Evolutionary conservation across 2,329 filamentous ascomycete species (phyloP), one percentile per base, ranked within the genome.

Genomic region (Aspergillus arachidicola): DNA sequence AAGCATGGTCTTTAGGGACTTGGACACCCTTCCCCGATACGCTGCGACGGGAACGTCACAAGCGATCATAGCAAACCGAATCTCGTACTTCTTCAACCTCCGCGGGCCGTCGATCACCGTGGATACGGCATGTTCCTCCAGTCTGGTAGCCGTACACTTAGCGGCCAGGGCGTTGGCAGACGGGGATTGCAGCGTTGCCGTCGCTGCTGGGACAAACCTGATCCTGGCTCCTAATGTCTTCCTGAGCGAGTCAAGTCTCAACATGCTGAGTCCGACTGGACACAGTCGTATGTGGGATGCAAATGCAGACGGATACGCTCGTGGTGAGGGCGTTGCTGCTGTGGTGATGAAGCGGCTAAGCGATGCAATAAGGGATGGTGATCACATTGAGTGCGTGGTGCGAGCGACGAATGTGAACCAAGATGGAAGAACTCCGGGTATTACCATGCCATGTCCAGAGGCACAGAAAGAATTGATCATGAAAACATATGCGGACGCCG

Each of bases 311-410:
- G 85, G 84, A 9, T 85, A 79, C 70, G 83, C 77, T 32, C 79
- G 85, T 0, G 84, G 83, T 12, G 86, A 88, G 58, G 85, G 85
- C 0, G 72, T 86, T 12, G 80, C 80, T 0, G 74, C 77, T 0
- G 65, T 88, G 0, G 72, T 87, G 0, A 65, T 89, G 0, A 88
- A 88, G 69, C 75, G 71, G 1, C 68, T 88, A 1, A 73, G 70
- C 6, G 71, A 78, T 1, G 87, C 87, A 0, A 60, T 88, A 4
- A 71, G 62, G 0, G 79, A 83, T 66, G 79, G 79, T 0, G 82
- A 85, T 63, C 67, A 76, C 4, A 80, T 85, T 32, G 76, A 81
- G 38, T 76, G 76, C 48, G 67, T 79, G 6, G 70, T 80, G 30
- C 73, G 77, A 0, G 75, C 71, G 34, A 75, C 73, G 1, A 72